Conservation (phyloP, 169 alveolate genomes). For the Eimeria sp. region DNA sequence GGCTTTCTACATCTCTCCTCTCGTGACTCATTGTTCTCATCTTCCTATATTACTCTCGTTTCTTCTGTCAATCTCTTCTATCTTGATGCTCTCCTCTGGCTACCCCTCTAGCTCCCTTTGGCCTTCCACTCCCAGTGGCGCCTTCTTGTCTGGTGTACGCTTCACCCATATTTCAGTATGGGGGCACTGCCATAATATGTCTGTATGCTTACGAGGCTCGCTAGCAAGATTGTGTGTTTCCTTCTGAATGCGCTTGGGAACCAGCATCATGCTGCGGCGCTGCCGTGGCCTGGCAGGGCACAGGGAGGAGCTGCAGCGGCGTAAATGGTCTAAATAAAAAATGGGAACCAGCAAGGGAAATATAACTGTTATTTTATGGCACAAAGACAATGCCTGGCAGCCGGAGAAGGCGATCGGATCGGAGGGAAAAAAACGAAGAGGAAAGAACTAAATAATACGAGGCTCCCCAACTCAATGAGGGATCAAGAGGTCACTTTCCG, state of each 20-base stretch:
- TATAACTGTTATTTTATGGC: not conserved
- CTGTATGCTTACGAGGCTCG: slow-evolving; percentile 85
- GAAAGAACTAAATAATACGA: slow-evolving; percentile 12
- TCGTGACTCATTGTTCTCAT: not conserved
- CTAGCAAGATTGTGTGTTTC: slow-evolving; percentile 86
- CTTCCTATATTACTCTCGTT: not conserved
- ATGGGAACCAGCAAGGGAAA: not conserved
- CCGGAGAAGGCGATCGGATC: slow-evolving; percentile 6
- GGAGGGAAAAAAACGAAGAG: not conserved
- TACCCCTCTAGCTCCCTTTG: not conserved
- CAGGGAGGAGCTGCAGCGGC: not conserved
- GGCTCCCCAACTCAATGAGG: not conserved
- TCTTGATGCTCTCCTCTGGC: not conserved
- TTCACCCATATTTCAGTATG: not conserved
- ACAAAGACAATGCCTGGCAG: not conserved
- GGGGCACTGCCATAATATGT: not conserved
- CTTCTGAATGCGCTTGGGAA: slow-evolving; percentile 85
- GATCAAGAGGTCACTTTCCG: not conserved
- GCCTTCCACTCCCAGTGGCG: not conserved
- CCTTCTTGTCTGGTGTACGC: not conserved
- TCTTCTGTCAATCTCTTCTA: not conserved
- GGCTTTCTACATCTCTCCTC: not conserved
- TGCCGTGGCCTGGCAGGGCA: slow-evolving; percentile 70
- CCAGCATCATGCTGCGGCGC: slow-evolving; percentile 78
- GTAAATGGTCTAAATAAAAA: not conserved